These are phyloP conservation scores for Sporothrix pallida DNA, from an alignment of 2,329 filamentous ascomycete genomes.

Conservation along the genomic window DNA sequence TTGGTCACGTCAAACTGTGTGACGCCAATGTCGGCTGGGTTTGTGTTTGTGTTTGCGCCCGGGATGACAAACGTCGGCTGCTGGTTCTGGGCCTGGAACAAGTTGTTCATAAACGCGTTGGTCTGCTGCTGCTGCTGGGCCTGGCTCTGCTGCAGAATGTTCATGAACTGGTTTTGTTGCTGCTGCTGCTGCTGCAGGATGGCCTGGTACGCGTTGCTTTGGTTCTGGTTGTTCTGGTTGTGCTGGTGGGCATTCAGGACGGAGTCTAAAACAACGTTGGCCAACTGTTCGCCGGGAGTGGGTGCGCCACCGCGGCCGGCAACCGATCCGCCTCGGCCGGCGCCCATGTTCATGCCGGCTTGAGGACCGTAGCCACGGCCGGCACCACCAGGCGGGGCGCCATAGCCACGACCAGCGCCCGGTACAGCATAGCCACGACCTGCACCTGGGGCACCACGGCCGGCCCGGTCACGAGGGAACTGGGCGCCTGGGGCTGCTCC, in stretches of 20 bases:
- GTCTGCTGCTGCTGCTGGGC: constrained; percentile 26
- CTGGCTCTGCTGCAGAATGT: constrained; percentile 9
- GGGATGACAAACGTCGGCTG: constrained; percentile 13
- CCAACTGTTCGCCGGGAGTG: constrained; percentile 23
- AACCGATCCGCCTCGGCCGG: not conserved
- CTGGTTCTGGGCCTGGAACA: constrained; percentile 18
- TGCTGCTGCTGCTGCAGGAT: constrained; percentile 30
- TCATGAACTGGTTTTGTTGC: constrained; percentile 29
- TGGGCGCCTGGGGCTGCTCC: not conserved
- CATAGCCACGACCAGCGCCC: constrained; percentile 12
- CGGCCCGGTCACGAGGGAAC: not conserved
- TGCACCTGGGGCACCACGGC: not conserved
- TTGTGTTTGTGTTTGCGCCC: not conserved
- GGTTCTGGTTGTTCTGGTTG: constrained; percentile 29
- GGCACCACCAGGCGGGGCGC: not conserved
- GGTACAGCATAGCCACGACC: constrained; percentile 11
- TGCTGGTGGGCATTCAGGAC: constrained; percentile 23
- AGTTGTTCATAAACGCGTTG: constrained; percentile 20
- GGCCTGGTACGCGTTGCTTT: not conserved
- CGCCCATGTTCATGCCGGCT: not conserved
- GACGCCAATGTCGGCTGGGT: not conserved
- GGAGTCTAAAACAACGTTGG: constrained; percentile 16
- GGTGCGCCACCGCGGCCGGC: constrained; percentile 3
- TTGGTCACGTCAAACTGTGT: not conserved
- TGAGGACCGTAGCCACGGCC: not conserved